Conservation (phyloP, 176 grass and related monocot genomes). For the Rhynchospora pubera region DNA sequence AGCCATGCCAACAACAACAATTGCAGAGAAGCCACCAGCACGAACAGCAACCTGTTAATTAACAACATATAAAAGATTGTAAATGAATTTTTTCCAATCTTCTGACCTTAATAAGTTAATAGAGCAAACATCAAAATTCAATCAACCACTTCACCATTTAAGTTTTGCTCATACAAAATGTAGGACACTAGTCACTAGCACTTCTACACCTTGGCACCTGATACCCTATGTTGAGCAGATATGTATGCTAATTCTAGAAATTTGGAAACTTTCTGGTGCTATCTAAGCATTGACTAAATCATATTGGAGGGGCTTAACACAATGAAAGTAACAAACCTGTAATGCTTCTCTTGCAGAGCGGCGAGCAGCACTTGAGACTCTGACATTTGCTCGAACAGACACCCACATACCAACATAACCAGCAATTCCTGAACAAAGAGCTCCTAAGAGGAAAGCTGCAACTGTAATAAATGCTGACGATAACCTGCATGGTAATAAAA, state of each 20-base stretch:
- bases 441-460: slow-evolving; percentile 92
- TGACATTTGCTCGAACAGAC: slow-evolving; percentile 96
- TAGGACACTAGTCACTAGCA: background rate
- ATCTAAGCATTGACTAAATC: background rate
- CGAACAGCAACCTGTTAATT: slow-evolving; percentile 89
- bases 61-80: slow-evolving; percentile 12
- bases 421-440: slow-evolving; percentile 90
- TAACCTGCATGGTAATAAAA: slow-evolving; percentile 32
- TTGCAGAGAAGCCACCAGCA: slow-evolving; percentile 95
- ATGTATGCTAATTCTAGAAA: background rate
- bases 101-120: background rate
- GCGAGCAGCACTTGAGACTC: slow-evolving; percentile 96
- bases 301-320: slow-evolving; percentile 18
- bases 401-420: slow-evolving; percentile 99
- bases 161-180: background rate
- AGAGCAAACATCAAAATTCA: background rate
- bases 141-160: background rate
- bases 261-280: background rate
- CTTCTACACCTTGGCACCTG: background rate
- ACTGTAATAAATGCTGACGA: slow-evolving; percentile 91
- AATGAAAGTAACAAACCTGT: slow-evolving; percentile 54
- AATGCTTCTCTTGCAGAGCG: slow-evolving; percentile 98
- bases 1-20: slow-evolving; percentile 99
- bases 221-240: background rate
- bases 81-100: background rate